These are phyloP conservation scores for Candida loeiensis DNA, from an alignment of 805 yeast genomes.

Conservation along the genomic window DNA sequence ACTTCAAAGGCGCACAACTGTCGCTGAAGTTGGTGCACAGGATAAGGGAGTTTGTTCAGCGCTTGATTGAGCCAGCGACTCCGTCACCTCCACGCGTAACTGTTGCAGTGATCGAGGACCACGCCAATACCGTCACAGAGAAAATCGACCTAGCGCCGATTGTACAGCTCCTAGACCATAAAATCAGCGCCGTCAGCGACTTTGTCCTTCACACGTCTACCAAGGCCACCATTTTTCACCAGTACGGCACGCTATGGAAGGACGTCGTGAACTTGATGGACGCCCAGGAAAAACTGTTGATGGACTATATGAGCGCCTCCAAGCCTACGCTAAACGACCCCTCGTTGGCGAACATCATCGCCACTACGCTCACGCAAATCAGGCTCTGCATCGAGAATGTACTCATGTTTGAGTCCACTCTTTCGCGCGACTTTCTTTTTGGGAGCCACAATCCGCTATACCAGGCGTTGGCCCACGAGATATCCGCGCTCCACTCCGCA, in stretches of 20 bases:
- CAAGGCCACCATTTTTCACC: slow-evolving; percentile 27
- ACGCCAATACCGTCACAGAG: slow-evolving; percentile 29
- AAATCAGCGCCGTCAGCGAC: slow-evolving; percentile 26
- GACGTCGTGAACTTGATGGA: slow-evolving; percentile 21
- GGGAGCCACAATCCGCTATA: slow-evolving; percentile 9
- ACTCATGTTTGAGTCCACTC: slow-evolving; percentile 3
- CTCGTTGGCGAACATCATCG: slow-evolving; percentile 6
- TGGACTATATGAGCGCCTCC: slow-evolving; percentile 13
- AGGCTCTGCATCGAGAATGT: slow-evolving; percentile 7
- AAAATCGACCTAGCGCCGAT: slow-evolving; percentile 36
- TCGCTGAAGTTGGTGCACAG: slow-evolving; percentile 20
- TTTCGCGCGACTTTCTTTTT: slow-evolving; percentile 6
- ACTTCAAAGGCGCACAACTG: slow-evolving; percentile 29
- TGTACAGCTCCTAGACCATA: slow-evolving; percentile 24
- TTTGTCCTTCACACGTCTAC: slow-evolving; percentile 22
- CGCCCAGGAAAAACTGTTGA: slow-evolving; percentile 25
- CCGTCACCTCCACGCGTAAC: slow-evolving; percentile 7
- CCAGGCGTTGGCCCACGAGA: slow-evolving; percentile 20
- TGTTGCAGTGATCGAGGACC: slow-evolving; percentile 27
- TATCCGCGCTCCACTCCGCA: slow-evolving; percentile 18
- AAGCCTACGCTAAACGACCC: slow-evolving; percentile 6
- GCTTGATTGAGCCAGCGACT: not conserved
- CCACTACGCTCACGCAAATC: slow-evolving; percentile 7
- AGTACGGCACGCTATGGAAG: slow-evolving; percentile 26
- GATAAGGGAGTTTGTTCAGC: slow-evolving; percentile 6